These are phyloP conservation scores for Sanghuangporus weigelae DNA, from an alignment of 1,284 basidiomycete genomes.

Conservation along the genomic window DNA sequence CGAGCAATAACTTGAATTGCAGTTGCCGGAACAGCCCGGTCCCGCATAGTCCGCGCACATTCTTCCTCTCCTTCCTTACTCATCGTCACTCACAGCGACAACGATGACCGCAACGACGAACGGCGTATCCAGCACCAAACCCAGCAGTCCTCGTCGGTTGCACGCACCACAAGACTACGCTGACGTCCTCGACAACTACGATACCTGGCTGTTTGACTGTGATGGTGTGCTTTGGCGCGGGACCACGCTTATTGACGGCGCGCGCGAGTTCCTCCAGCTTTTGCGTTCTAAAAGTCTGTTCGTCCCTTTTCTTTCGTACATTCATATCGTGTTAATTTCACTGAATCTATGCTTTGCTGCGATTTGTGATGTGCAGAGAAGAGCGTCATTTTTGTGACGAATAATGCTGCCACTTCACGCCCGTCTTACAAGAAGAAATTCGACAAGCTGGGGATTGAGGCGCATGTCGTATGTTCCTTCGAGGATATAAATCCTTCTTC, in stretches of 20 bases:
- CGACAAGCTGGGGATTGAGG: constrained; percentile 83
- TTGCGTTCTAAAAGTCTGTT: constrained; percentile 60
- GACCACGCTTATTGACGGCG: constrained; percentile 76
- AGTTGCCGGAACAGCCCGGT: neutral
- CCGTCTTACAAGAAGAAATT: constrained; percentile 88
- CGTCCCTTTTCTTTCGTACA: neutral
- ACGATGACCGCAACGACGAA: neutral
- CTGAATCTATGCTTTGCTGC: neutral
- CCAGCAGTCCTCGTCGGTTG: constrained; percentile 22
- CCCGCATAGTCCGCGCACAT: neutral
- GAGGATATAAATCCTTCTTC: neutral
- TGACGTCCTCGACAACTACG: constrained; percentile 67
- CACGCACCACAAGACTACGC: constrained; percentile 48
- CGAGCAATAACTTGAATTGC: neutral
- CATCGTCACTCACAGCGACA: neutral
- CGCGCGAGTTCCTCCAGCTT: constrained; percentile 64
- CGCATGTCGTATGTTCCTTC: constrained; percentile 61
- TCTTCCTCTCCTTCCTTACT: neutral
- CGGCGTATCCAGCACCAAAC: neutral
- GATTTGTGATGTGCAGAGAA: constrained; percentile 51
- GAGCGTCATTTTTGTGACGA: constrained; percentile 91
- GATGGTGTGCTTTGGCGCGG: constrained; percentile 95
- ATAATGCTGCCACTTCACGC: constrained; percentile 95
- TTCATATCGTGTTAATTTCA: neutral
- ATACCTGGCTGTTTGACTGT: constrained; percentile 95